Conservation (phyloP, 768 basidiomycete genomes). For the Galerina sulciceps region DNA sequence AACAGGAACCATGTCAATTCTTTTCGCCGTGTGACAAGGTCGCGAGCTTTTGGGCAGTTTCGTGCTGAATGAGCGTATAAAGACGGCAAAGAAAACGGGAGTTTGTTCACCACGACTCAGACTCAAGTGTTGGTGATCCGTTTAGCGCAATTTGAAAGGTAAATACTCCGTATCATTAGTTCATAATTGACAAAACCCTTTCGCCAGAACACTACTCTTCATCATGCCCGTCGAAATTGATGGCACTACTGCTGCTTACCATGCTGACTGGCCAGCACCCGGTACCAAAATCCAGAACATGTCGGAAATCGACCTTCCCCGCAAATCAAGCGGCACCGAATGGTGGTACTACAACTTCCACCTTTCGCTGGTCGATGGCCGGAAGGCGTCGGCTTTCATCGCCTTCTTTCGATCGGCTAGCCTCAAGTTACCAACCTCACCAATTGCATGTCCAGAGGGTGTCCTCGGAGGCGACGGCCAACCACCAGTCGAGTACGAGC, state of each 20-base stretch:
- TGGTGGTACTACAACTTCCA: conserved; percentile 7
- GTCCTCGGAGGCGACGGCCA: neutral
- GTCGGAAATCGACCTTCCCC: neutral
- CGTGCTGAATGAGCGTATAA: too few relatives aligned
- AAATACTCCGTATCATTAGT: too few relatives aligned
- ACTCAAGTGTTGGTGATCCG: too few relatives aligned
- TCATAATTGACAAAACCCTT: too few relatives aligned
- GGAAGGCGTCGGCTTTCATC: neutral
- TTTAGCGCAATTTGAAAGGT: too few relatives aligned
- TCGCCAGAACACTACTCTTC: neutral
- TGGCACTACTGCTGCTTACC: neutral
- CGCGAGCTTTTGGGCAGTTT: too few relatives aligned
- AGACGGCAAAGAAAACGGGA: too few relatives aligned
- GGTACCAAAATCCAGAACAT: neutral
- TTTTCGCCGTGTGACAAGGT: too few relatives aligned
- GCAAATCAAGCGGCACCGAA: neutral
- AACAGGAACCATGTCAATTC: too few relatives aligned
- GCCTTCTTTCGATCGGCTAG: neutral
- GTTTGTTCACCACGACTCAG: too few relatives aligned
- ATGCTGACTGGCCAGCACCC: conserved; percentile 1
- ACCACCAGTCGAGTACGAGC: neutral
- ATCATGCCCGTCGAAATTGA: neutral
- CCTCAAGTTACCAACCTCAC: neutral
- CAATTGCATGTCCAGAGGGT: neutral
- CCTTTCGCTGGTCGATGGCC: neutral